A percentile compares a stretch with the other conserved stretches of the same genome.
Evolutionary conservation across 768 basidiomycete genomes (phyloP).

Genomic region (Daedaleopsis nitida): DNA sequence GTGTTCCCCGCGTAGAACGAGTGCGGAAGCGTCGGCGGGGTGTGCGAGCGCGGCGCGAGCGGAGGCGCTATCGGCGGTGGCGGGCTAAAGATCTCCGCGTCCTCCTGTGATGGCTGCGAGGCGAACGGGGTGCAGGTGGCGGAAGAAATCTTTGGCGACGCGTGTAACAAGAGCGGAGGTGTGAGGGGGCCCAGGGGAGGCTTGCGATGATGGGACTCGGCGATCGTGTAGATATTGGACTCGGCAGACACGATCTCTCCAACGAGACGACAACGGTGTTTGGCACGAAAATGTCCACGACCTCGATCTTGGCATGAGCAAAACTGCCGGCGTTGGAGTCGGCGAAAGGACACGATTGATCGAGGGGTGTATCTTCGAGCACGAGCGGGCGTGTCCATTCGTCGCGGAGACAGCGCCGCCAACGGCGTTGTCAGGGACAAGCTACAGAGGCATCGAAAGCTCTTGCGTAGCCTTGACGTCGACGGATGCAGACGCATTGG

Average conservation of each 20-base stretch:
- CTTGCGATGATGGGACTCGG: neutral
- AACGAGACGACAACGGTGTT: neutral
- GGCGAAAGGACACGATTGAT: no score
- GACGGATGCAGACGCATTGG: no score
- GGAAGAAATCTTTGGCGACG: conserved; percentile 1
- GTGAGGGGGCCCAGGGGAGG: no score
- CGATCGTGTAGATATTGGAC: neutral
- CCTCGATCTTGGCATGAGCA: conserved; percentile 20
- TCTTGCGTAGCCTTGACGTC: no score
- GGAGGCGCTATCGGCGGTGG: conserved; percentile 35
- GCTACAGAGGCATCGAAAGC: no score
- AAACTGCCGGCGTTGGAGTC: no score
- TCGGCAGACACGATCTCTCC: neutral
- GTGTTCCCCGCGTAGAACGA: conserved; percentile 39
- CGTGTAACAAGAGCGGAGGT: neutral
- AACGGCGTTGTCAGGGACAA: no score
- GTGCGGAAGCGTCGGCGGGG: no score
- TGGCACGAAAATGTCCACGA: conserved; percentile 12
- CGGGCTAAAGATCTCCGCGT: conserved; percentile 52
- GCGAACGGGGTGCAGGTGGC: neutral
- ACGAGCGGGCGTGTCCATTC: neutral
- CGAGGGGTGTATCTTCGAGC: no score
- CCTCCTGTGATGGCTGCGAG: conserved; percentile 46
- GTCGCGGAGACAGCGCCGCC: neutral
- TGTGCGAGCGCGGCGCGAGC: conserved; percentile 45